Conservation (phyloP, 139 green algal genomes). For the Chlorokybus atmophyticus region DNA sequence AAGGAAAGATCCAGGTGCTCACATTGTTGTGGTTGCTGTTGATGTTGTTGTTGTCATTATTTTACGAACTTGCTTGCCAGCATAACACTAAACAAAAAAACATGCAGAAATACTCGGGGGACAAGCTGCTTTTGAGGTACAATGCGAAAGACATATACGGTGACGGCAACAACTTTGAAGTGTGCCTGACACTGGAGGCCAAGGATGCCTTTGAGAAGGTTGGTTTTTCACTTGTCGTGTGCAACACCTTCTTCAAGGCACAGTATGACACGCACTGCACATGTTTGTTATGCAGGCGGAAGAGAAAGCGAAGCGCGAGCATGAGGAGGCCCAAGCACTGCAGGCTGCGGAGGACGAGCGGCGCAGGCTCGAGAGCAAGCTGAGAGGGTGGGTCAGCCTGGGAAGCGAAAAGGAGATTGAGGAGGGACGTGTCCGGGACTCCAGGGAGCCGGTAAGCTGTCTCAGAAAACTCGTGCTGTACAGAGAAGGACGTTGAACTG, state of each 20-base stretch:
- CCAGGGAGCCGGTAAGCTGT: not conserved
- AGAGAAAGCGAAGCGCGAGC: no score
- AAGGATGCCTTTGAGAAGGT: constrained; percentile 3
- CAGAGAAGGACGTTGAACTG: no score
- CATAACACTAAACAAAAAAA: not conserved
- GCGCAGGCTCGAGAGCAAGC: no score
- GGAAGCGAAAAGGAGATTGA: constrained; percentile 43
- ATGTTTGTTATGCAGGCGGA: no score
- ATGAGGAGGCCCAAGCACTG: no score
- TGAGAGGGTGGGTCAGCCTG: constrained; percentile 24
- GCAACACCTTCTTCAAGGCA: no score
- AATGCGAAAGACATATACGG: constrained; percentile 65
- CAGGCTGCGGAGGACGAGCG: no score
- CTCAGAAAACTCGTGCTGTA: no score
- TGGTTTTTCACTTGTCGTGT: no score
- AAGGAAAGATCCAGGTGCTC: constrained; percentile 37
- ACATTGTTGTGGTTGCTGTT: constrained; percentile 23
- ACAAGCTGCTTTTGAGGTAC: constrained; percentile 40
- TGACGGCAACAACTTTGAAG: constrained; percentile 70
- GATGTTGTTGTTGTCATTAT: not conserved
- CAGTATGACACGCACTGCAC: no score
- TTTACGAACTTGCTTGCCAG: not conserved
- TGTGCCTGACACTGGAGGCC: constrained; percentile 11
- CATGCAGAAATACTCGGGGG: constrained; percentile 9
- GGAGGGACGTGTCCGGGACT: constrained; percentile 23